Evolutionary conservation across 2,329 filamentous ascomycete species (phyloP).

Genomic region (Apiospora aurea): DNA sequence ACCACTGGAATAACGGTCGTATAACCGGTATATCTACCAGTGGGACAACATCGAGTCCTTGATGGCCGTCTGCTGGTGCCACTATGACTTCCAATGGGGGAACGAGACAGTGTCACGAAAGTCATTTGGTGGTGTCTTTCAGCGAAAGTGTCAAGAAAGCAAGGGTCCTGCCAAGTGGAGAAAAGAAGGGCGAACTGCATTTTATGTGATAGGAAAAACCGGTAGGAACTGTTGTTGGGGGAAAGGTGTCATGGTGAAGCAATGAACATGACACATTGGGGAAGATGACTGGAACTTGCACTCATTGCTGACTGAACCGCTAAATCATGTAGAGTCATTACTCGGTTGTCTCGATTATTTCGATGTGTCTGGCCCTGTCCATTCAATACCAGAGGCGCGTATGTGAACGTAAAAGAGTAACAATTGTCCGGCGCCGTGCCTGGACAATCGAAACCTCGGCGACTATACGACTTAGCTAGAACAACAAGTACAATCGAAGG

Average conservation of each 20-base stretch:
- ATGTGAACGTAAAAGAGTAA: not conserved
- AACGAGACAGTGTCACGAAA: not conserved
- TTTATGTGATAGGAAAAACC: not conserved
- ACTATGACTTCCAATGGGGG: not conserved
- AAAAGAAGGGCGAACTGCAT: not conserved
- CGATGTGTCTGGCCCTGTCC: not conserved
- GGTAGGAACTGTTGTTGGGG: not conserved
- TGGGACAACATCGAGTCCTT: no score
- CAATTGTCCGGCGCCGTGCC: not conserved
- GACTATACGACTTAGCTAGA: not conserved
- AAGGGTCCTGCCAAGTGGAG: not conserved
- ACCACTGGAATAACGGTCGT: not conserved
- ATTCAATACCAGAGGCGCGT: not conserved
- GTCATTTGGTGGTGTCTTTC: not conserved
- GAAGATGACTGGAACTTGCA: not conserved
- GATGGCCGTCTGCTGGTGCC: not conserved
- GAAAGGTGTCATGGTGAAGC: not conserved
- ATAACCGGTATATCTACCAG: not conserved
- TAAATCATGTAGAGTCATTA: not conserved
- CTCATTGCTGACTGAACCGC: not conserved
- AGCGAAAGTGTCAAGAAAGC: not conserved
- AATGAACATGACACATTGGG: not conserved
- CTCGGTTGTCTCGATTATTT: not conserved
- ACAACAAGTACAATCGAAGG: not conserved
- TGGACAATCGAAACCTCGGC: not conserved